Conservation (phyloP, 805 yeast genomes). For the Zygoascus tannicola region DNA sequence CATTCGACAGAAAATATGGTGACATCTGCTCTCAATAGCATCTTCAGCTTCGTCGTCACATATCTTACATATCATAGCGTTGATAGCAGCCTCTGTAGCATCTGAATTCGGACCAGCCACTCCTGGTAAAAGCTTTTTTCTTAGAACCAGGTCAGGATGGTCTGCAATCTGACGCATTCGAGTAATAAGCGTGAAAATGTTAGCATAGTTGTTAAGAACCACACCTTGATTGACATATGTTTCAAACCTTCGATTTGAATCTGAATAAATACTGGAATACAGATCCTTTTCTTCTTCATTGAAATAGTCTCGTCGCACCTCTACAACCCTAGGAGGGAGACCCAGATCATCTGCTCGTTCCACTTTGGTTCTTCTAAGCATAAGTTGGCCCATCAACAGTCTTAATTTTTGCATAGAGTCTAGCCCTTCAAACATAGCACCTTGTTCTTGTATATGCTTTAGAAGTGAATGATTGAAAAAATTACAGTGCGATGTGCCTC, state of each 20-base stretch:
- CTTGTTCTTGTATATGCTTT: slow-evolving; percentile 83
- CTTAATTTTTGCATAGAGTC: slow-evolving; percentile 73
- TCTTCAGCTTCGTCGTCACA: slow-evolving; percentile 99
- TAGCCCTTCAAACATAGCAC: slow-evolving; percentile 69
- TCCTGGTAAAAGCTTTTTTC: slow-evolving; percentile 39
- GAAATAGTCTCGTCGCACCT: slow-evolving; percentile 75
- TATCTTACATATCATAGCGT: slow-evolving; percentile 70
- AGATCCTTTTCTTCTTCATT: slow-evolving; percentile 93
- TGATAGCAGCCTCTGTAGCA: slow-evolving; percentile 30
- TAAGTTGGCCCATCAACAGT: slow-evolving; percentile 60
- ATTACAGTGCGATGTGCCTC: slow-evolving; percentile 91
- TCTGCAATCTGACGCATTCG: slow-evolving; percentile 98
- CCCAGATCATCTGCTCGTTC: slow-evolving; percentile 98
- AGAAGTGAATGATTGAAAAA: slow-evolving; percentile 93
- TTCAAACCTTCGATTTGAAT: slow-evolving; percentile 77
- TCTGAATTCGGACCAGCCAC: slow-evolving; percentile 25
- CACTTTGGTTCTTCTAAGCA: slow-evolving; percentile 90
- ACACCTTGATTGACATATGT: slow-evolving; percentile 95
- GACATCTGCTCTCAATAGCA: slow-evolving; percentile 90
- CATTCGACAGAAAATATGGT: slow-evolving; percentile 85
- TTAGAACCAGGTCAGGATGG: slow-evolving; percentile 91
- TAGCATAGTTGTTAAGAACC: slow-evolving; percentile 91
- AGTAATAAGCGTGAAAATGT: slow-evolving; percentile 89
- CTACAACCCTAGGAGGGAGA: slow-evolving; percentile 90
- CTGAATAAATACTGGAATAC: slow-evolving; percentile 78